Evolutionary conservation across 2,329 filamentous ascomycete genomes (phyloP).

Genomic region (Scedosporium aurantiacum): DNA sequence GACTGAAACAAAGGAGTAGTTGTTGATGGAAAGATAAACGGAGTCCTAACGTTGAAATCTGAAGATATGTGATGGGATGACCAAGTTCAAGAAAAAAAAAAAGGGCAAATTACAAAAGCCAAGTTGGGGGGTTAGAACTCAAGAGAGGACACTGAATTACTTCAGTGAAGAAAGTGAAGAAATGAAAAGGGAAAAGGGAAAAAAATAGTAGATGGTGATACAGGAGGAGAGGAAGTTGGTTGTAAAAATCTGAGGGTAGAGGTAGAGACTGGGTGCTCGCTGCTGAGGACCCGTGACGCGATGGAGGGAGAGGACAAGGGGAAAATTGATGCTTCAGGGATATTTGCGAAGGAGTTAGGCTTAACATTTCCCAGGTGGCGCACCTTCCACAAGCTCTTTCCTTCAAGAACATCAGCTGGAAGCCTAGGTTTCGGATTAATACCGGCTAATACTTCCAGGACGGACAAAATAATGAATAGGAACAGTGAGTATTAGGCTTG

Average conservation of each 20-base stretch:
- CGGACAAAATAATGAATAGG: too few species aligned
- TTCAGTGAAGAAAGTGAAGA: not conserved
- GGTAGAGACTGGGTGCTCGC: not conserved
- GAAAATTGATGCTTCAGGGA: slow-evolving; percentile 17
- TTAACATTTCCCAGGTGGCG: not conserved
- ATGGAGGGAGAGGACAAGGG: slow-evolving; percentile 12
- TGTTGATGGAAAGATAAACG: too few species aligned
- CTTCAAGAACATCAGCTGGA: too few species aligned
- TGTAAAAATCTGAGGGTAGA: slow-evolving; percentile 4
- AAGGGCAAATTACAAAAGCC: not conserved
- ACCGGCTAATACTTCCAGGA: too few species aligned
- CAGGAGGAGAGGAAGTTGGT: not conserved
- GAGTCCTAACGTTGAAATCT: too few species aligned
- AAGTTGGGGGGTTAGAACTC: not conserved
- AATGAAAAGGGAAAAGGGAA: too few species aligned
- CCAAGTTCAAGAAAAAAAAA: not conserved
- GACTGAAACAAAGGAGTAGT: not conserved
- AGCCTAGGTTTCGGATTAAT: too few species aligned
- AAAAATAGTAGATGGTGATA: not conserved
- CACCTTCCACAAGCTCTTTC: not conserved
- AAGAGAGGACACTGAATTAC: not conserved
- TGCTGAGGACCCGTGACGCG: not conserved
- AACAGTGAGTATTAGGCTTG: too few species aligned
- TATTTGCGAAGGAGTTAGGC: slow-evolving; percentile 15
- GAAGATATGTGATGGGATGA: too few species aligned